Base-by-base conservation (phyloP, 1,284 basidiomycete species). In the Microbotryum violaceum region DNA sequence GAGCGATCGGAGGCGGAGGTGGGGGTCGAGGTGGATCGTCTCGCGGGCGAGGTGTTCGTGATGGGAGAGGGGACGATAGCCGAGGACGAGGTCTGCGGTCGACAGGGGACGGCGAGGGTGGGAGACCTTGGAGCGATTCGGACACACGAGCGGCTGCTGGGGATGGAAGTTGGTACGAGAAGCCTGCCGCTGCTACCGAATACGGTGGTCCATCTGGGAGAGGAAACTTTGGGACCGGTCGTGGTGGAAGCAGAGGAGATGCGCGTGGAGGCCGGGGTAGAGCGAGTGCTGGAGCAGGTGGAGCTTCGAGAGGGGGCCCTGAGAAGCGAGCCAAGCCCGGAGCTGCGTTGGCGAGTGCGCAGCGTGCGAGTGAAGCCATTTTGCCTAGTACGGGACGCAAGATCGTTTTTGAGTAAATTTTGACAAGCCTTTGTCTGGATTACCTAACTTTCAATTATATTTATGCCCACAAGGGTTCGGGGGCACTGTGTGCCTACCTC, bases 291-390 rank as follows among this genome's bases (percentile, higher is more conserved):
- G 47, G 47, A 47, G 45, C 44, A 31, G n/a, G 49, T 20, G 29
- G 74, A n/a, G 74, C 73, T 14, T 70, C 74, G 58, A 64, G 64
- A 44, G 73, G 74, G 18, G 73, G 74, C 33, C 47, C n/a, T 12
- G 60, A 44, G 18, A 68, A 76, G 60, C 81, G 91, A 58, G 81
- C 85, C 8, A 86, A 83, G 74, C 92, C 93, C 27, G 93, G 93
- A 59, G 93, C 91, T 6, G 91, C 91, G 6, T 81, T 97, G 25
- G 91, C 92, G 0, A 82, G 83, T 62, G 93, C 94, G 21, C 86
- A 87, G 74, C 82, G 93, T 58, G 89, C 90, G 75, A 87, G 85
- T 62, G 85, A 84, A 21, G 88, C 85, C 1, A 94, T 97, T 70
- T 81, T 96, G 7, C 85, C 86, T 33, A 79, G 81, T 66, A 79